Evolutionary conservation across 2,329 filamentous ascomycete species (phyloP).

Genomic region (Colletotrichum gloeosporioides): DNA sequence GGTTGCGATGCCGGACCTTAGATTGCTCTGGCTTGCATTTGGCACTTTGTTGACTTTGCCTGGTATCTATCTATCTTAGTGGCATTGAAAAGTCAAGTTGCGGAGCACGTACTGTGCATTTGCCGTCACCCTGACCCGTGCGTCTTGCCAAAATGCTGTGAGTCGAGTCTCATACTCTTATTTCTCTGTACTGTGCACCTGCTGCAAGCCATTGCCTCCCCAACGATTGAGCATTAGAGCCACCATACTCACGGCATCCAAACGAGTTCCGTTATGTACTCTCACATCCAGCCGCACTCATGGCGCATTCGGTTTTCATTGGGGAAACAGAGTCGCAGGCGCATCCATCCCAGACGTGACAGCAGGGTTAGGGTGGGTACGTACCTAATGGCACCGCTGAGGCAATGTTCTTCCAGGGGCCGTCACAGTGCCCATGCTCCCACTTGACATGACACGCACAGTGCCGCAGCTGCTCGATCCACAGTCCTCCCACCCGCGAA

Average conservation of each 20-base stretch:
- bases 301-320: neutral
- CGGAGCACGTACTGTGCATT: constrained; percentile 5
- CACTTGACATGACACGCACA: neutral
- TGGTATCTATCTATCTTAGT: neutral
- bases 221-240: neutral
- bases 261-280: neutral
- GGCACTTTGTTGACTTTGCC: neutral
- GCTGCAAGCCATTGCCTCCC: neutral
- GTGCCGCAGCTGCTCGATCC: neutral
- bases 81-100: neutral
- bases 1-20: neutral
- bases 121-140: neutral
- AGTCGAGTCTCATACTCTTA: neutral
- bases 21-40: neutral
- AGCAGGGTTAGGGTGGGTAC: neutral
- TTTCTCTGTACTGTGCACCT: neutral
- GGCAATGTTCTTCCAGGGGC: neutral
- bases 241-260: neutral
- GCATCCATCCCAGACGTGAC: neutral
- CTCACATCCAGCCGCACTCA: neutral
- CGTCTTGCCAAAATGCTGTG: neutral
- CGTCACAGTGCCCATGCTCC: neutral
- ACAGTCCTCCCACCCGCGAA: constrained; percentile 11
- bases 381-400: neutral
- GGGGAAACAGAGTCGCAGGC: neutral